Evolutionary conservation across 2,329 filamentous ascomycete genomes (phyloP), one percentile per base, ranked within the genome.

Genomic region (Tympanopsis confertula): DNA sequence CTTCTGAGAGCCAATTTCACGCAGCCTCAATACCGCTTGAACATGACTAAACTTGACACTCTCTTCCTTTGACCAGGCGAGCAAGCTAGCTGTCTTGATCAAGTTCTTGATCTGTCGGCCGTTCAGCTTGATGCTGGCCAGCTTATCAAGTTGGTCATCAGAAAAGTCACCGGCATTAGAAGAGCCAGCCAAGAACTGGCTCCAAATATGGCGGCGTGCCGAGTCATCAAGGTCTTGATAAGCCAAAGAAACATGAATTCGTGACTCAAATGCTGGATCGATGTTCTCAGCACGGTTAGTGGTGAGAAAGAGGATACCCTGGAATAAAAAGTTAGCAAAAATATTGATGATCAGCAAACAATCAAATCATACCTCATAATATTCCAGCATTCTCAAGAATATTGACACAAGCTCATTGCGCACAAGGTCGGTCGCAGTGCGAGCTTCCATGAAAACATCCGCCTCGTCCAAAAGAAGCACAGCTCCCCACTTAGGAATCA

Each of bases 381-480:
- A 65, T 46, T 65, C 63, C 19, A 66, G 54, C 52, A 65, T 62
- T 15, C 60, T 55, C 18, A 66, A 50, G 43, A 68, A 66, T 42
- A 66, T 65, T 38, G 59, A 62, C 4, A 68, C 63, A 3, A 71
- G 53, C 35, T 62, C 66, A 47, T 72, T 72, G 13, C 66, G 58
- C 28, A 55, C 53, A 12, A 71, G 58, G 43, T 71, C 61, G 29
- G 57, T 55, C 26, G 58, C 56, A 37, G 62, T 54, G 4, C 68
- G 58, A 49, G 62, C 55, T 1, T 63, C 61, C 50, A 72, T 62
- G 49, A 70, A 72, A 2, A 72, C 65, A 42, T 71, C 69, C 5
- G 67, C 66, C 50, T 71, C 68, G 43, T 71, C 68, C 3, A 72
- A 58, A 3, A 74, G 54, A 15, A 72, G 50, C 5, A 72, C 62